Conservation (phyloP, 768 basidiomycete species). For the Paxillus ammoniavirescens region DNA sequence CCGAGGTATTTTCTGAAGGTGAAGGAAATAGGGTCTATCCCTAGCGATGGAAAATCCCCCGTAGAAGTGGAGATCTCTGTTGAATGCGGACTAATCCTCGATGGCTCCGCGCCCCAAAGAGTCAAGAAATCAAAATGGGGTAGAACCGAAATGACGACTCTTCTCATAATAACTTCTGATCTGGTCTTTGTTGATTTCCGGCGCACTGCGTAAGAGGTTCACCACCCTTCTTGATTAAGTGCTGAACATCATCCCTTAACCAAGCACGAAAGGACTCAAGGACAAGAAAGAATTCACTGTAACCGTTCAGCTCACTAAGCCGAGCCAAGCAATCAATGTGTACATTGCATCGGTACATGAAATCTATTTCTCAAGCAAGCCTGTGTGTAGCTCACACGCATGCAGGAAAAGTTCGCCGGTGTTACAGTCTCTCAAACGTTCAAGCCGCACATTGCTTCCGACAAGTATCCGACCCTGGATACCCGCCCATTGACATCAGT, state of each 20-base stretch:
- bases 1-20: constrained; percentile 62
- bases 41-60: constrained; percentile 46
- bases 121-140: constrained; percentile 45
- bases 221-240: neutral
- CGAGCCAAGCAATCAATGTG: constrained; percentile 67
- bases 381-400: constrained; percentile 10
- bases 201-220: constrained; percentile 60
- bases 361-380: constrained; percentile 6
- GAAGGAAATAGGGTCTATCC: constrained; percentile 41
- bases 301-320: constrained; percentile 60
- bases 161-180: constrained; percentile 79
- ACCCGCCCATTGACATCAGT: constrained; percentile 67
- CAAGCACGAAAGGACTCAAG: constrained; percentile 67
- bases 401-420: constrained; percentile 75
- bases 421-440: constrained; percentile 50
- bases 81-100: constrained; percentile 49
- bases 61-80: constrained; percentile 58
- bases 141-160: constrained; percentile 59
- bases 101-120: constrained; percentile 34
- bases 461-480: constrained; percentile 62
- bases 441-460: constrained; percentile 53
- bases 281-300: constrained; percentile 61
- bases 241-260: constrained; percentile 1
- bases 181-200: constrained; percentile 75
- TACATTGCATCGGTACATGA: constrained; percentile 57